These are phyloP conservation scores for Scedosporium minutisporum DNA, from an alignment of 2,329 filamentous ascomycete genomes.

Conservation along the genomic window DNA sequence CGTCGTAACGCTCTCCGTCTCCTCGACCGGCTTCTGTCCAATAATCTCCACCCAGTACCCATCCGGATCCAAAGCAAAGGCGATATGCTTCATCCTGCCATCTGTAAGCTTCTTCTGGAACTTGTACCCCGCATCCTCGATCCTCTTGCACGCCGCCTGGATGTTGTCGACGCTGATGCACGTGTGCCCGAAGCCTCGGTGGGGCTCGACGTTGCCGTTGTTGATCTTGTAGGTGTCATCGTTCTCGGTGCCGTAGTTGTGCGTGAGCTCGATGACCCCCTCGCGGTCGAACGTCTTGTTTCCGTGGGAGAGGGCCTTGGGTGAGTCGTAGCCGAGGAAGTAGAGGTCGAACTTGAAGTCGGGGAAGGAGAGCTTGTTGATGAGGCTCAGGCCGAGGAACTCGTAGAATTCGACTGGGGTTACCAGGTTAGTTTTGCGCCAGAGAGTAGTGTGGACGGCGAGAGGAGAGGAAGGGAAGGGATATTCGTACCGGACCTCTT, in stretches of 20 bases:
- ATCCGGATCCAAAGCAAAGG: constrained; percentile 83
- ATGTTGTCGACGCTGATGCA: constrained; percentile 78
- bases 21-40: constrained; percentile 59
- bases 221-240: constrained; percentile 71
- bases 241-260: constrained; percentile 80
- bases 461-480: not conserved
- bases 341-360: constrained; percentile 92
- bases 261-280: constrained; percentile 78
- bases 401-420: constrained; percentile 78
- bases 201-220: constrained; percentile 86
- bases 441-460: not conserved
- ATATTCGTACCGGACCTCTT: constrained; percentile 55
- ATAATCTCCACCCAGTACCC: constrained; percentile 82
- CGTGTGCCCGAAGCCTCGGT: constrained; percentile 76
- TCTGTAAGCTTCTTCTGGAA: constrained; percentile 95
- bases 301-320: constrained; percentile 62
- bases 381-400: constrained; percentile 75
- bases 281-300: constrained; percentile 71
- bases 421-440: not conserved
- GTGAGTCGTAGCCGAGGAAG: constrained; percentile 82
- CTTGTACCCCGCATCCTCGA: constrained; percentile 81
- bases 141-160: constrained; percentile 77
- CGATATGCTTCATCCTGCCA: constrained; percentile 78
- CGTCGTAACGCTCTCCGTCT: constrained; percentile 60
- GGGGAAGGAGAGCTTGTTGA: constrained; percentile 73